phyloP scores from a whole-genome alignment of 2,329 filamentous ascomycete species.

The Microsporum ferrugineum region DNA sequence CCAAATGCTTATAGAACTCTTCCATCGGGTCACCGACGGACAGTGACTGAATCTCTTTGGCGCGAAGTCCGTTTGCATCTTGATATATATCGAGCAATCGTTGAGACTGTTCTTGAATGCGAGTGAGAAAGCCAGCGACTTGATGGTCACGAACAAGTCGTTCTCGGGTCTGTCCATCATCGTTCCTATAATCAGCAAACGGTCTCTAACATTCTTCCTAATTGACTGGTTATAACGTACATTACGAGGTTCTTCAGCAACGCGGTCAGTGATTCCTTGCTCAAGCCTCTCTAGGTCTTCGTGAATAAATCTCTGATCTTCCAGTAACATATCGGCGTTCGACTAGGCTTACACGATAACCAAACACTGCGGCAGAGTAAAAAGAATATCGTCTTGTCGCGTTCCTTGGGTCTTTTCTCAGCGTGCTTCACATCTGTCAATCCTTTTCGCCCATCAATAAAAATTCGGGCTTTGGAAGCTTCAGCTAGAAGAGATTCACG shows the following conservation, averaged over 20 bases:
- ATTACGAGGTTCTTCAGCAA: constrained; percentile 78
- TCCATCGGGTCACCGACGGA: constrained; percentile 78
- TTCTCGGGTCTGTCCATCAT: constrained; percentile 59
- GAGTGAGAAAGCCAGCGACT: constrained; percentile 70
- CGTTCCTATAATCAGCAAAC: constrained; percentile 10
- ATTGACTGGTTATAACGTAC: constrained; percentile 41
- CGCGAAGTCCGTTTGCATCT: constrained; percentile 59
- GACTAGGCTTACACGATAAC: background rate
- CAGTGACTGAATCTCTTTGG: constrained; percentile 72
- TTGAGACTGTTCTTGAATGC: constrained; percentile 76
- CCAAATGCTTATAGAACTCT: constrained; percentile 78
- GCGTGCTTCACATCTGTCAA: background rate
- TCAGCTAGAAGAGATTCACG: background rate
- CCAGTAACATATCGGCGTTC: constrained; percentile 55
- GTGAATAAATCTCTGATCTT: constrained; percentile 87
- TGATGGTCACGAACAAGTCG: constrained; percentile 85
- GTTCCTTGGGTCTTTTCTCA: background rate
- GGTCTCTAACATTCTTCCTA: background rate
- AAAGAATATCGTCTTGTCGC: background rate
- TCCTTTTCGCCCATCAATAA: background rate
- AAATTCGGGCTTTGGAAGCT: background rate
- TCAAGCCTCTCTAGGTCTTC: constrained; percentile 95
- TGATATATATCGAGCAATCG: constrained; percentile 74
- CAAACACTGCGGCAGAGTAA: background rate
- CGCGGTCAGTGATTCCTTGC: constrained; percentile 80